Evolutionary conservation across 1,284 basidiomycete genomes (phyloP).

Genomic region (Cryptococcus wingfieldii): DNA sequence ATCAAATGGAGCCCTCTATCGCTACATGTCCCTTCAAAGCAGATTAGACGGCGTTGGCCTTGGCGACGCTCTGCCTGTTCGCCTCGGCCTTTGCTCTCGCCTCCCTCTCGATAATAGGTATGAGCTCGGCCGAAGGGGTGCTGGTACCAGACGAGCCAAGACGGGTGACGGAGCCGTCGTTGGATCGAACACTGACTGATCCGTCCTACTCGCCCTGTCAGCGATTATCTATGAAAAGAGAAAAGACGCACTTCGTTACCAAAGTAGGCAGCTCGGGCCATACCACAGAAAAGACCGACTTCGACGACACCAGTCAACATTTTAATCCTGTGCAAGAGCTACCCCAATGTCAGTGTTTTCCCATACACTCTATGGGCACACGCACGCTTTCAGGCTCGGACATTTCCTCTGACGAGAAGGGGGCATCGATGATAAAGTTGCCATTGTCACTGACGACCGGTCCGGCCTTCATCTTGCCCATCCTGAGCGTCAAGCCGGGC

Average conservation of each 20-base stretch:
- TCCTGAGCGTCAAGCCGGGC: constrained; percentile 66
- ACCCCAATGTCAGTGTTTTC: background rate
- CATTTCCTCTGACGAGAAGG: constrained; percentile 69
- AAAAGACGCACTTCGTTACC: constrained; percentile 68
- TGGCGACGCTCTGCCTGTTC: too few species aligned
- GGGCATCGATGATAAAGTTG: constrained; percentile 91
- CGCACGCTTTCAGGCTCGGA: constrained; percentile 63
- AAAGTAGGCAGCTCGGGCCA: constrained; percentile 96
- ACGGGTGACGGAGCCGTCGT: constrained; percentile 42
- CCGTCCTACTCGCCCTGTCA: constrained; percentile 44
- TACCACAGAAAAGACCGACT: constrained; percentile 88
- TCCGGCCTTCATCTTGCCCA: constrained; percentile 63
- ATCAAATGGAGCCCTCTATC: too few species aligned
- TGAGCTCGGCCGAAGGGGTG: background rate
- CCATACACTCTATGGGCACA: constrained; percentile 10
- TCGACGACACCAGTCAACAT: constrained; percentile 95
- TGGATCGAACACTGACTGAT: constrained; percentile 45
- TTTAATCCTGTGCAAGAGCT: constrained; percentile 73
- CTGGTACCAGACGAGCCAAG: constrained; percentile 18
- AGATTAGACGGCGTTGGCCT: too few species aligned
- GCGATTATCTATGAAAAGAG: background rate
- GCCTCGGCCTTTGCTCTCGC: too few species aligned
- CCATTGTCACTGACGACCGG: constrained; percentile 96
- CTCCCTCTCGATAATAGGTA: background rate
- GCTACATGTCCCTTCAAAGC: too few species aligned